Percentiles rank a stretch among this genome's conserved stretches.
phyloP scores from a whole-genome alignment of 2,329 filamentous ascomycete species.

The Paecilomyces formosus region DNA sequence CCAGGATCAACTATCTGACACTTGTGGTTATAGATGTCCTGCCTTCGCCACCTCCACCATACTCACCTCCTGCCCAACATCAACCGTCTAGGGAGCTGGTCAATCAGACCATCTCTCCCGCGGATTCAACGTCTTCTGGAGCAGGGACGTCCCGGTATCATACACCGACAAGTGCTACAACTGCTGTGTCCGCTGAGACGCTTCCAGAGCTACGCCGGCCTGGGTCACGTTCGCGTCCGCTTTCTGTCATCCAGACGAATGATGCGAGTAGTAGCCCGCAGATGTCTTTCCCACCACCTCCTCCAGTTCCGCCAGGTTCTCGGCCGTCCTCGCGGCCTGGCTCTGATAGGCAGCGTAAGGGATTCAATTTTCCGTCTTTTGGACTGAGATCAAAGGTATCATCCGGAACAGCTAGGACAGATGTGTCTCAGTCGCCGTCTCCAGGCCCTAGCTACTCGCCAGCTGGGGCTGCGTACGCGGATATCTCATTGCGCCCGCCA shows the following conservation, averaged over 20 bases:
- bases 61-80: conserved; percentile 28
- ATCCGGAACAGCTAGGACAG: conserved; percentile 1
- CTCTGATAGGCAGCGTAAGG: conserved; percentile 16
- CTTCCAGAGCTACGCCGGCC: conserved; percentile 17
- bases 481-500: conserved; percentile 25
- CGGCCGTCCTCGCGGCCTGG: conserved; percentile 28
- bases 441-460: conserved; percentile 9
- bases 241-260: conserved; percentile 21
- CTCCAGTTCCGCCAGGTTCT: conserved; percentile 18
- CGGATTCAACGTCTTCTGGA: conserved; percentile 10
- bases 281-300: conserved; percentile 23
- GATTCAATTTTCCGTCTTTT: conserved; percentile 8
- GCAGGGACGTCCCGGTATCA: conserved; percentile 11
- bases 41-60: conserved; percentile 31
- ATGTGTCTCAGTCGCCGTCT: conserved; percentile 1
- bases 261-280: conserved; percentile 20
- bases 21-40: conserved; percentile 17
- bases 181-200: conserved; percentile 11
- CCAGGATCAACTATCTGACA: conserved; percentile 5
- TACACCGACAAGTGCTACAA: conserved; percentile 3
- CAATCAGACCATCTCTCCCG: conserved; percentile 6
- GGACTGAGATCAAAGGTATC: conserved; percentile 12
- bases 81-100: conserved; percentile 12
- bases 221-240: conserved; percentile 21
- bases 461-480: conserved; percentile 11